Evolutionary conservation across 2,329 filamentous ascomycete genomes (phyloP).

Genomic region (Exserohilum rostratum): DNA sequence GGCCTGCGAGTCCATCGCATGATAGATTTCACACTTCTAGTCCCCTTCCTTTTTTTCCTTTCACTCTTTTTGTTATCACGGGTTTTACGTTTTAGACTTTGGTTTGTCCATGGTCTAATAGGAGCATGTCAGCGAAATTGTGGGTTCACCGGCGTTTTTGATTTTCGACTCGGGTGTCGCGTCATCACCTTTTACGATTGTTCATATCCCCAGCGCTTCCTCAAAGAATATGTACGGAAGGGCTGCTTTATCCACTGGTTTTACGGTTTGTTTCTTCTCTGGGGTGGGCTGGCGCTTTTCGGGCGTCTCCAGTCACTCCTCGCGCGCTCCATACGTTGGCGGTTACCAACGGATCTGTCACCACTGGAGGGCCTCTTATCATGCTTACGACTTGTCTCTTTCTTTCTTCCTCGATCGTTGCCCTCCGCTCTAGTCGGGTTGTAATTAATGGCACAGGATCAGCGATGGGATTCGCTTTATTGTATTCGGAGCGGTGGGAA

Average conservation of each 20-base stretch:
- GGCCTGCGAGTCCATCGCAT: conserved; percentile 47
- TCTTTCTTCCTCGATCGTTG: conserved; percentile 25
- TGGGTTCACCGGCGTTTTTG: conserved; percentile 38
- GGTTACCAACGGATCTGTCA: conserved; percentile 8
- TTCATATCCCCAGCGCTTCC: conserved; percentile 31
- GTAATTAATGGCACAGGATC: conserved; percentile 50
- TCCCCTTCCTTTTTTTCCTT: conserved; percentile 22
- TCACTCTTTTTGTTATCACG: conserved; percentile 31
- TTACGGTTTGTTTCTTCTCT: conserved; percentile 41
- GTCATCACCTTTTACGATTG: conserved; percentile 38
- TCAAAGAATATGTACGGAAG: conserved; percentile 35
- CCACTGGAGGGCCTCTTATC: conserved; percentile 22
- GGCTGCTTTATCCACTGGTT: conserved; percentile 26
- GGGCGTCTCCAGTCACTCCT: conserved; percentile 24
- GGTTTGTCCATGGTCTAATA: conserved; percentile 33
- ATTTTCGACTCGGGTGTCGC: conserved; percentile 27
- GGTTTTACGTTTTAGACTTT: conserved; percentile 40
- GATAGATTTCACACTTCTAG: conserved; percentile 44
- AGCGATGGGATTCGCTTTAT: conserved; percentile 35
- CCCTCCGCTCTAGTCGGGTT: conserved; percentile 38
- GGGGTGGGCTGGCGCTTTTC: conserved; percentile 26
- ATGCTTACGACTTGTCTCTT: conserved; percentile 33
- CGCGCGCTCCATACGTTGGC: conserved; percentile 16
- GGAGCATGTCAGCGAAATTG: conserved; percentile 44
- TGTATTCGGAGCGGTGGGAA: conserved; percentile 31